phyloP scores from a whole-genome alignment of 2,329 filamentous ascomycete genomes.

The Cercospora zeina region DNA sequence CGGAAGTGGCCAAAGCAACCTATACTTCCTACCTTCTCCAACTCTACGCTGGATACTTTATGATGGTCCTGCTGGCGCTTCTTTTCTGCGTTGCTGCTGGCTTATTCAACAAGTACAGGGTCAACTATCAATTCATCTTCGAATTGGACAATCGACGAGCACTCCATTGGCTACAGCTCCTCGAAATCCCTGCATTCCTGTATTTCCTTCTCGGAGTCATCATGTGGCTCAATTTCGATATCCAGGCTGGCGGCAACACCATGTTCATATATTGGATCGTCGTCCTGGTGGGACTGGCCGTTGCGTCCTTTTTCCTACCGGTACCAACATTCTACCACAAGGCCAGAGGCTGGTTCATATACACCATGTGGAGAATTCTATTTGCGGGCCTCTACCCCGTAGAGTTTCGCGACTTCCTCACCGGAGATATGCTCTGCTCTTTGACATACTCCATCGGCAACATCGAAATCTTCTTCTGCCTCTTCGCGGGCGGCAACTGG shows the following conservation, averaged over 20 bases:
- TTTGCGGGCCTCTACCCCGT: constrained; percentile 87
- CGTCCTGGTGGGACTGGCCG: constrained; percentile 69
- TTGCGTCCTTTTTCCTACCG: constrained; percentile 70
- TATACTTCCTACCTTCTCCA: constrained; percentile 47
- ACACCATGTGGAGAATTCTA: constrained; percentile 82
- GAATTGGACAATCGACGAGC: constrained; percentile 82
- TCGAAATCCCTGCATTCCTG: constrained; percentile 84
- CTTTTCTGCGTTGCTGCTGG: constrained; percentile 85
- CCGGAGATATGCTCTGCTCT: constrained; percentile 97
- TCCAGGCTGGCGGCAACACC: constrained; percentile 58
- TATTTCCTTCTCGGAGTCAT: constrained; percentile 72
- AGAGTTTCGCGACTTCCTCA: constrained; percentile 95
- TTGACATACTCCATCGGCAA: constrained; percentile 89
- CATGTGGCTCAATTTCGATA: constrained; percentile 85
- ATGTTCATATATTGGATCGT: constrained; percentile 87
- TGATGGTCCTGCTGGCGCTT: constrained; percentile 75
- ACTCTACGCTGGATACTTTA: constrained; percentile 90
- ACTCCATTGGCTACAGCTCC: constrained; percentile 84
- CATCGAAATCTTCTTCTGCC: constrained; percentile 88
- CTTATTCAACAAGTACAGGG: constrained; percentile 77
- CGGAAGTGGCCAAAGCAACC: constrained; percentile 26
- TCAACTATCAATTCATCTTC: constrained; percentile 89
- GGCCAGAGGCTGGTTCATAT: constrained; percentile 81
- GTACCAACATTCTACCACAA: constrained; percentile 70
- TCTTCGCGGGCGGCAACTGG: constrained; percentile 78